phyloP scores from a whole-genome alignment of 306 rosid genomes.

The Spatholobus suberectus region DNA sequence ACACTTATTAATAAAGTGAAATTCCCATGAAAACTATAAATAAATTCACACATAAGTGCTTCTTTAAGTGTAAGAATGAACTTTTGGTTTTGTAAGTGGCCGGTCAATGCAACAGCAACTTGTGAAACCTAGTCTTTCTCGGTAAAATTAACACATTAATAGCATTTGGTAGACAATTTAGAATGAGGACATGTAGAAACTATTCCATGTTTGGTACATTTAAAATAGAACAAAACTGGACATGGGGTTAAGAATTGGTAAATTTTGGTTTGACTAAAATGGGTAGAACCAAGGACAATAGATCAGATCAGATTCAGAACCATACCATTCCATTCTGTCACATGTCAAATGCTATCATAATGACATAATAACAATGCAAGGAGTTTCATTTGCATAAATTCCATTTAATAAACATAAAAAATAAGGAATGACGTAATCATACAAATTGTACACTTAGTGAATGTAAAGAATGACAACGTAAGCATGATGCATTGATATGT shows the following conservation, averaged over 20 bases:
- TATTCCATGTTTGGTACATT: neutral
- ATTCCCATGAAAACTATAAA: neutral
- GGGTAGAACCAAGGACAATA: neutral
- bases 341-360: neutral
- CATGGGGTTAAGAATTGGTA: neutral
- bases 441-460: neutral
- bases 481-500: neutral
- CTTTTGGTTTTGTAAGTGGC: neutral
- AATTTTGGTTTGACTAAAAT: neutral
- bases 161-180: neutral
- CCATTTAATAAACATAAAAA: neutral
- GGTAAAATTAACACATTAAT: neutral
- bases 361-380: neutral
- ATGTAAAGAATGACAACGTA: conserved; percentile 7
- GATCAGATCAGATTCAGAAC: neutral
- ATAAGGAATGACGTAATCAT: conserved; percentile 1
- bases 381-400: neutral
- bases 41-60: neutral
- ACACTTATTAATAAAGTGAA: neutral
- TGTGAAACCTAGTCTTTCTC: neutral
- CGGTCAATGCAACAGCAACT: neutral
- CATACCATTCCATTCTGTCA: neutral
- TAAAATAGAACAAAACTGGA: neutral
- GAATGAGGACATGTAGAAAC: neutral
- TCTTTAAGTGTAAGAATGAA: neutral